phyloP scores from a whole-genome alignment of 805 yeast genomes.

The Metschnikowia santaceciliae region DNA sequence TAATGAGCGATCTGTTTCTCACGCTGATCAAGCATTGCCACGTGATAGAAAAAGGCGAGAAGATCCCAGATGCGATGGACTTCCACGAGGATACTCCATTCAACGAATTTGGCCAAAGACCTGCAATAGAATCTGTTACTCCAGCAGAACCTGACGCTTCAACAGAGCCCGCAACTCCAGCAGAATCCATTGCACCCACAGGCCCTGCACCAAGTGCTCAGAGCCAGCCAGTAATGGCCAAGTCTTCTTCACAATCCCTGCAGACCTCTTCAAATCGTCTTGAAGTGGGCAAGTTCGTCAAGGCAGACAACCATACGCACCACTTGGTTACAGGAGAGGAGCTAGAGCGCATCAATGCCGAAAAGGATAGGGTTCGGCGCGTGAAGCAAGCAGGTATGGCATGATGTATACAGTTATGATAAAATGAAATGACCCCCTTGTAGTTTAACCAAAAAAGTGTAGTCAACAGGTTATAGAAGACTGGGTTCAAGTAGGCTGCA shows the following conservation, averaged over 20 bases:
- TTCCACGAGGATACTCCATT: not conserved
- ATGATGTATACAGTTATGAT: not conserved
- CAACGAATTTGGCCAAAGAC: slow-evolving; percentile 2
- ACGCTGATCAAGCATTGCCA: slow-evolving; percentile 54
- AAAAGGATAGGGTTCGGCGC: slow-evolving; percentile 22
- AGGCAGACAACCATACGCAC: slow-evolving; percentile 50
- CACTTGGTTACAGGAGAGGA: slow-evolving; percentile 69
- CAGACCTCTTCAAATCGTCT: not conserved
- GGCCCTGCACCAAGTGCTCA: not conserved
- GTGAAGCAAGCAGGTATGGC: slow-evolving; percentile 14
- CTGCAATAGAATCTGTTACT: slow-evolving; percentile 5
- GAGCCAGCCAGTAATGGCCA: not conserved
- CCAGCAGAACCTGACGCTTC: not conserved
- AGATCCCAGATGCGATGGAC: slow-evolving; percentile 3
- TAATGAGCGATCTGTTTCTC: slow-evolving; percentile 57
- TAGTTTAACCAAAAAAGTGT: not conserved
- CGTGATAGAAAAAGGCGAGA: slow-evolving; percentile 15
- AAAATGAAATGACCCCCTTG: no score
- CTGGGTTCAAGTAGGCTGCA: not conserved
- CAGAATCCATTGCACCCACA: not conserved
- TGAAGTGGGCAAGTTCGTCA: slow-evolving; percentile 10
- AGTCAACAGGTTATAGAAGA: no score
- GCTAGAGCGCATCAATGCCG: slow-evolving; percentile 34
- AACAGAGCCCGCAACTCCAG: not conserved
- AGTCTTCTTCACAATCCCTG: not conserved